phyloP scores from a whole-genome alignment of 805 yeast species.

The Wickerhamomyces chambardii region DNA sequence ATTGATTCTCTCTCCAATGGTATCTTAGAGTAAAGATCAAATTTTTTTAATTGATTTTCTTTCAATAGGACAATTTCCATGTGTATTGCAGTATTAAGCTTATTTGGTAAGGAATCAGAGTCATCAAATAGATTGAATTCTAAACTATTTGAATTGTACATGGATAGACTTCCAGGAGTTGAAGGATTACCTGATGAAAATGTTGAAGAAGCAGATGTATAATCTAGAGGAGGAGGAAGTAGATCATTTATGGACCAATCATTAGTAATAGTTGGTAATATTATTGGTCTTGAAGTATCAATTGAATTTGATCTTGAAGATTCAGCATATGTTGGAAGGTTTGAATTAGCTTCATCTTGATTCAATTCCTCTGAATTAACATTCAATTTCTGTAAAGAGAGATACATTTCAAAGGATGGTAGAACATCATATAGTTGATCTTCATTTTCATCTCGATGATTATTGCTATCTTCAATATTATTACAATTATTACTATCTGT shows the following conservation, averaged over 20 bases:
- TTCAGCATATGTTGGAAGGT: slow-evolving; percentile 9
- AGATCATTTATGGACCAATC: background rate
- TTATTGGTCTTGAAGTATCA: too few relatives aligned
- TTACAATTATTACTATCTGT: too few relatives aligned
- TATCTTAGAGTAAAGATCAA: too few relatives aligned
- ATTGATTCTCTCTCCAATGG: slow-evolving; percentile 27
- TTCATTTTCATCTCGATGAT: too few relatives aligned
- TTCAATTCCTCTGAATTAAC: slow-evolving; percentile 25
- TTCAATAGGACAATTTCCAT: slow-evolving; percentile 45
- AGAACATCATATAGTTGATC: too few relatives aligned
- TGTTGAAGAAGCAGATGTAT: too few relatives aligned
- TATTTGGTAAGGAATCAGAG: slow-evolving; percentile 37
- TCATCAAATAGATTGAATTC: slow-evolving; percentile 43
- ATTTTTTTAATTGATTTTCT: slow-evolving; percentile 34
- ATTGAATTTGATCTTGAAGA: background rate
- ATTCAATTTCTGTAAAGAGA: slow-evolving; percentile 30
- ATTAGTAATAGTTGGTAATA: too few relatives aligned
- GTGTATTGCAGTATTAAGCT: slow-evolving; percentile 29
- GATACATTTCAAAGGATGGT: slow-evolving; percentile 66
- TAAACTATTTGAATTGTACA: too few relatives aligned
- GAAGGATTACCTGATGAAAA: too few relatives aligned
- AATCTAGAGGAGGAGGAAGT: background rate
- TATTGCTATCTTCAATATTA: too few relatives aligned
- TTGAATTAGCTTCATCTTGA: slow-evolving; percentile 12
- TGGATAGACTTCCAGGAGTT: too few relatives aligned